Conservation (phyloP, 345 rosid species). For the Streptanthus diversifolius region DNA sequence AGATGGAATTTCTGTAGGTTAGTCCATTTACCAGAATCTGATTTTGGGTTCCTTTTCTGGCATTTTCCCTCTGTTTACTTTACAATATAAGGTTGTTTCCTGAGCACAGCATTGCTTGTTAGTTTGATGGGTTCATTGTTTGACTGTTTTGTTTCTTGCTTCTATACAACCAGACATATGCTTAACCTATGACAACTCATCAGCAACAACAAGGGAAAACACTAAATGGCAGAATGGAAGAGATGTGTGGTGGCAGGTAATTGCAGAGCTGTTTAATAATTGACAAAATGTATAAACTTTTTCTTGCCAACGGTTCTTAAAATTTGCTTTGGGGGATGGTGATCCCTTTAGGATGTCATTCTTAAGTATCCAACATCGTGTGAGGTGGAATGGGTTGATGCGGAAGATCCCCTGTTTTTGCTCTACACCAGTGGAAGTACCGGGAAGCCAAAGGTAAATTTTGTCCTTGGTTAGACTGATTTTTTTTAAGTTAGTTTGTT, state of each 20-base stretch:
- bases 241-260: slow-evolving; percentile 98
- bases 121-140: slow-evolving; percentile 13
- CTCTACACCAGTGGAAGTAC: slow-evolving; percentile 99
- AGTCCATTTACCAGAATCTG: slow-evolving; percentile 15
- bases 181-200: slow-evolving; percentile 72
- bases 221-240: slow-evolving; percentile 88
- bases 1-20: slow-evolving; percentile 75
- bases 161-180: slow-evolving; percentile 49
- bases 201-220: slow-evolving; percentile 61
- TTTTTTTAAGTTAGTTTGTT: neutral
- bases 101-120: neutral
- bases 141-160: slow-evolving; percentile 13
- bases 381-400: slow-evolving; percentile 98
- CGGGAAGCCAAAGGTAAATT: slow-evolving; percentile 89
- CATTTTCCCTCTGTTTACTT: neutral
- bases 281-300: neutral
- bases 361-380: slow-evolving; percentile 76
- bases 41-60: neutral
- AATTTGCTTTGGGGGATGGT: slow-evolving; percentile 15
- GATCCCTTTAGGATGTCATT: slow-evolving; percentile 59
- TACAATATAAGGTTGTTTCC: neutral
- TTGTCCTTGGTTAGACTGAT: neutral
- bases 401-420: slow-evolving; percentile 94
- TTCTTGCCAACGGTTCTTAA: neutral
- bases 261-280: neutral